Evolutionary conservation across 345 rosid genomes (phyloP).

Genomic region (Lepidium aucheri): DNA sequence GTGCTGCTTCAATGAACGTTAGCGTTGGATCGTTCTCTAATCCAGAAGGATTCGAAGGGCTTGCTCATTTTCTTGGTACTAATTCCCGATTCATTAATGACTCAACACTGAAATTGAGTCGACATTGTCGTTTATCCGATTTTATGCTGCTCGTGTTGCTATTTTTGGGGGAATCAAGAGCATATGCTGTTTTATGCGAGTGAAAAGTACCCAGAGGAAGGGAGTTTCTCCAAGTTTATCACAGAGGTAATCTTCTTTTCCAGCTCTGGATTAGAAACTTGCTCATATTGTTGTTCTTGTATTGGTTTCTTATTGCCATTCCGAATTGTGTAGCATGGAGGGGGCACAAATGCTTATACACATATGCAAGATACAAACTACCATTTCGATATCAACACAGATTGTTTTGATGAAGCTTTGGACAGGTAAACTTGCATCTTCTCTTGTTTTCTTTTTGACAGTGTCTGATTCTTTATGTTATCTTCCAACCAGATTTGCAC

Average conservation of each 20-base stretch:
- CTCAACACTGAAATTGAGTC: not conserved
- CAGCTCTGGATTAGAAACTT: not conserved
- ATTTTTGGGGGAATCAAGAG: slow-evolving; percentile 18
- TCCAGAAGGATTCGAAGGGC: slow-evolving; percentile 75
- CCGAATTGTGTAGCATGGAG: slow-evolving; percentile 57
- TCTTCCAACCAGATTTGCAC: not conserved
- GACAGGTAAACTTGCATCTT: not conserved
- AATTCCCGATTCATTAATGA: not conserved
- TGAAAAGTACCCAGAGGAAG: slow-evolving; percentile 53
- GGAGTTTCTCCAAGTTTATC: slow-evolving; percentile 61
- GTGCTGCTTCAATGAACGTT: slow-evolving; percentile 65
- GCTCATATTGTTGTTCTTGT: not conserved
- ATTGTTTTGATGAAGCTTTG: slow-evolving; percentile 36
- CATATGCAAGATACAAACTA: slow-evolving; percentile 59
- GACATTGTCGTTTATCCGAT: not conserved
- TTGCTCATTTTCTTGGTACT: slow-evolving; percentile 83
- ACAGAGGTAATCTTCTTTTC: slow-evolving; percentile 37
- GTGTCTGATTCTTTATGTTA: slow-evolving; percentile 6
- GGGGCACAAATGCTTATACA: slow-evolving; percentile 71
- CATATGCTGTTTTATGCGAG: too few relatives aligned
- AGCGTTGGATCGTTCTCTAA: slow-evolving; percentile 34
- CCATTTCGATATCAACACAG: slow-evolving; percentile 59
- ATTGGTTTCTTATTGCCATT: not conserved
- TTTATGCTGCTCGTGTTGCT: not conserved
- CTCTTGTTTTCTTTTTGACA: not conserved